Evolutionary conservation across 2,329 filamentous ascomycete genomes (phyloP).

Genomic region (Apiospora hydei): DNA sequence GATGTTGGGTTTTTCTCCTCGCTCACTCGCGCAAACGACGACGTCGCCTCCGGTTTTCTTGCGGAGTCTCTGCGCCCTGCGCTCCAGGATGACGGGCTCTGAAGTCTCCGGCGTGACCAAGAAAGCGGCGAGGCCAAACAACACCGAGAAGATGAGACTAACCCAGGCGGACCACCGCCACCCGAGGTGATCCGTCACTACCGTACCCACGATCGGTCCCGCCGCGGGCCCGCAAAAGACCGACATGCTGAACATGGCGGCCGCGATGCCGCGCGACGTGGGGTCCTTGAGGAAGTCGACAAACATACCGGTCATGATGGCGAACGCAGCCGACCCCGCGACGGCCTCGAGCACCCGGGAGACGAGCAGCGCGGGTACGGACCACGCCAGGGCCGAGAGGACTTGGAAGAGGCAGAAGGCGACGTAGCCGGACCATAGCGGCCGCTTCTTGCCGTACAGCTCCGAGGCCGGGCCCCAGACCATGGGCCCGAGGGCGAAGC

Average conservation of each 20-base stretch:
- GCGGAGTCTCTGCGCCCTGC: neutral
- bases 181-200: neutral
- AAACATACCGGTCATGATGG: neutral
- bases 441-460: neutral
- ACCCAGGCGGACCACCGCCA: neutral
- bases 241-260: conserved; percentile 9
- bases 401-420: neutral
- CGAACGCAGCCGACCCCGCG: neutral
- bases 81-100: neutral
- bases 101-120: neutral
- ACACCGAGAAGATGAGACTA: neutral
- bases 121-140: neutral
- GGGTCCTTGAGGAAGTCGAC: conserved; percentile 2
- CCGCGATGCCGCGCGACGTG: neutral
- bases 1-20: neutral
- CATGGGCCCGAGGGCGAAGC: conserved; percentile 1
- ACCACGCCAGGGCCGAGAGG: neutral
- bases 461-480: neutral
- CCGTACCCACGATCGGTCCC: neutral
- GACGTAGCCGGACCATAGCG: neutral
- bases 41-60: neutral
- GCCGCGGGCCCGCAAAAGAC: neutral
- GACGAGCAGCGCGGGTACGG: neutral
- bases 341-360: neutral
- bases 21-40: neutral